Conservation (phyloP, 2,329 filamentous ascomycete genomes). For the Diaporthe velutina region DNA sequence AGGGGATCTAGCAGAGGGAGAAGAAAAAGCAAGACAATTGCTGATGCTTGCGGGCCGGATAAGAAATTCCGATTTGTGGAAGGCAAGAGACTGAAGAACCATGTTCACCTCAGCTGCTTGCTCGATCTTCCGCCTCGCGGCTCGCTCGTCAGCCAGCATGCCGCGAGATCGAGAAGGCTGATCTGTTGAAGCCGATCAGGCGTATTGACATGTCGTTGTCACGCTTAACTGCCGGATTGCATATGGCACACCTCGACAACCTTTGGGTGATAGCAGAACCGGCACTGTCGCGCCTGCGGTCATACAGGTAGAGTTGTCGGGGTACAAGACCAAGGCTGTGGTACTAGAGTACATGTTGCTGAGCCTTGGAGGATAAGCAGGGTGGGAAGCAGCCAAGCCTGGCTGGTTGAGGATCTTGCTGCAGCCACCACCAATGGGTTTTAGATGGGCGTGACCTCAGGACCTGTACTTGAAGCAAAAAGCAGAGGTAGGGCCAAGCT, state of each 20-base stretch:
- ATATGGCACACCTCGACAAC: background rate
- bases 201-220: background rate
- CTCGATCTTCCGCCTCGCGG: slow-evolving; percentile 8
- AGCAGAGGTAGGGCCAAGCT: background rate
- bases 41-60: slow-evolving; percentile 14
- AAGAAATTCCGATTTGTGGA: slow-evolving; percentile 3
- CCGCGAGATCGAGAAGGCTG: background rate
- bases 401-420: slow-evolving; percentile 21
- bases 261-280: slow-evolving; percentile 2
- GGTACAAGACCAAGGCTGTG: slow-evolving; percentile 8
- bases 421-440: slow-evolving; percentile 19
- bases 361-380: slow-evolving; percentile 19
- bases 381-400: slow-evolving; percentile 7
- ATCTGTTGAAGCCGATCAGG: background rate
- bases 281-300: slow-evolving; percentile 1
- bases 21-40: slow-evolving; percentile 35
- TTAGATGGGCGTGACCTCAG: slow-evolving; percentile 10
- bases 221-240: background rate
- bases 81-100: background rate
- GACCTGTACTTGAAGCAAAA: background rate
- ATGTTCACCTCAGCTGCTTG: slow-evolving; percentile 8
- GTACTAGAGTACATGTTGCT: slow-evolving; percentile 25
- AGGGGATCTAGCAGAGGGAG: slow-evolving; percentile 23
- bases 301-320: background rate
- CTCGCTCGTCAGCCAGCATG: background rate